phyloP scores from a whole-genome alignment of 2,329 filamentous ascomycete genomes.

The Penicillium sp. region DNA sequence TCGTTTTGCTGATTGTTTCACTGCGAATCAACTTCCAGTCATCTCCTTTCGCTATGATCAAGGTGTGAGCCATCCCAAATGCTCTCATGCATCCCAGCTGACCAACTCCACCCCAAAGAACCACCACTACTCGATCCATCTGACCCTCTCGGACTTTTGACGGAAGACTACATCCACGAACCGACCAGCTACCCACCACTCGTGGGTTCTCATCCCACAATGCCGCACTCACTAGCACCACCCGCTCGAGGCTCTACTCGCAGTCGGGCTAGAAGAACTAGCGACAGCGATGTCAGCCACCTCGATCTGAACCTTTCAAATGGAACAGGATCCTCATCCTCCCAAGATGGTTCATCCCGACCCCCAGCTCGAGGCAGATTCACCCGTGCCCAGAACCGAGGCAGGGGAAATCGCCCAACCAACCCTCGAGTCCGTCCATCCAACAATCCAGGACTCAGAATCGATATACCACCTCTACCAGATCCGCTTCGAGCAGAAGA shows the following conservation, averaged over 20 bases:
- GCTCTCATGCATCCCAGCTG: not conserved
- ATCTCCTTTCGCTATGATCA: not conserved
- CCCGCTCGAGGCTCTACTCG: not conserved
- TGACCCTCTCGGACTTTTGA: constrained; percentile 1
- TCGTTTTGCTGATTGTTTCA: no score
- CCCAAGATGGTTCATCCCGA: not conserved
- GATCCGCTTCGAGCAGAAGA: constrained; percentile 2
- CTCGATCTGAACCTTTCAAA: constrained; percentile 24
- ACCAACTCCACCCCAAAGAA: not conserved
- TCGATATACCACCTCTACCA: not conserved
- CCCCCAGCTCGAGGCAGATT: not conserved
- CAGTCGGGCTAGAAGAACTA: not conserved
- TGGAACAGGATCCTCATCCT: not conserved
- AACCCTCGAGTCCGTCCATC: not conserved
- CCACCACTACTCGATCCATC: not conserved
- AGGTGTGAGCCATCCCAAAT: not conserved
- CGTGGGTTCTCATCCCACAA: not conserved
- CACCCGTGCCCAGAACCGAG: not conserved
- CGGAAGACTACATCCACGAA: not conserved
- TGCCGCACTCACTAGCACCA: not conserved
- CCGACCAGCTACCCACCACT: not conserved
- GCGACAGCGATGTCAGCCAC: constrained; percentile 32
- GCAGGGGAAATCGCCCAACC: not conserved
- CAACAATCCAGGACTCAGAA: not conserved
- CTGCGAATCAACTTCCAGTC: no score